Percentiles rank a stretch among this genome's conserved stretches.
Conservation (phyloP, 73 alveolate species). For the Durusdinium trenchii region DNA sequence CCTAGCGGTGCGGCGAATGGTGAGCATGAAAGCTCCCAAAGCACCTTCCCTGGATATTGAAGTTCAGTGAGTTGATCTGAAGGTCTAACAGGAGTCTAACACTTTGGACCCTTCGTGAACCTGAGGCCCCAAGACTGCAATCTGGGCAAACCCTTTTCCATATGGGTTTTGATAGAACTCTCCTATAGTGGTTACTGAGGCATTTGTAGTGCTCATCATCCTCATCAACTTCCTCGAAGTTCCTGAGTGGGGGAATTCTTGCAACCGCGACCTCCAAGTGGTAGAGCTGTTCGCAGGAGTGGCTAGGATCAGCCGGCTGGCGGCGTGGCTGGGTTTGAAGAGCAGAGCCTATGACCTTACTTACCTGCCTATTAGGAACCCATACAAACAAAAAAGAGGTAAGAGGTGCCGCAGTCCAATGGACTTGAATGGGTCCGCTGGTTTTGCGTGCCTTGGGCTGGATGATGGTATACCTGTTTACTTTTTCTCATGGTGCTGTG, state of each 20-base stretch:
- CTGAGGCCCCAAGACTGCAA: background rate
- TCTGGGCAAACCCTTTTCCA: background rate
- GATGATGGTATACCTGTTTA: too few species aligned
- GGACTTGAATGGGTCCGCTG: constrained; percentile 22
- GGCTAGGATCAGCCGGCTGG: background rate
- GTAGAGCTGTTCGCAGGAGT: constrained; percentile 28
- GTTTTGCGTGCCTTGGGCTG: background rate
- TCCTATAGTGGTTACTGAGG: too few species aligned
- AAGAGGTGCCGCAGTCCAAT: background rate
- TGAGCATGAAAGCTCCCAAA: background rate
- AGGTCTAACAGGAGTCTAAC: background rate
- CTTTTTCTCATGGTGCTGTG: too few species aligned
- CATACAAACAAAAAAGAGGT: background rate
- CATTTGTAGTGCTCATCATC: background rate
- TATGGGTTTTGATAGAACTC: background rate
- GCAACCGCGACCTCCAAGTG: background rate
- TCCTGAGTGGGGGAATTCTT: background rate
- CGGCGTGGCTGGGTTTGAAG: background rate
- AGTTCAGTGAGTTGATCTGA: background rate
- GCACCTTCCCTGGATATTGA: background rate
- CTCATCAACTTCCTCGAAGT: background rate
- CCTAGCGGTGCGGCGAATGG: constrained; percentile 36
- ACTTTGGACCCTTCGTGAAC: background rate
- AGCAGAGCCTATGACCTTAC: background rate
- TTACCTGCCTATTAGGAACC: background rate